Evolutionary conservation across 2,329 filamentous ascomycete species (phyloP), one percentile per base, ranked within the genome.

Genomic region (Penicillium sclerotiorum): DNA sequence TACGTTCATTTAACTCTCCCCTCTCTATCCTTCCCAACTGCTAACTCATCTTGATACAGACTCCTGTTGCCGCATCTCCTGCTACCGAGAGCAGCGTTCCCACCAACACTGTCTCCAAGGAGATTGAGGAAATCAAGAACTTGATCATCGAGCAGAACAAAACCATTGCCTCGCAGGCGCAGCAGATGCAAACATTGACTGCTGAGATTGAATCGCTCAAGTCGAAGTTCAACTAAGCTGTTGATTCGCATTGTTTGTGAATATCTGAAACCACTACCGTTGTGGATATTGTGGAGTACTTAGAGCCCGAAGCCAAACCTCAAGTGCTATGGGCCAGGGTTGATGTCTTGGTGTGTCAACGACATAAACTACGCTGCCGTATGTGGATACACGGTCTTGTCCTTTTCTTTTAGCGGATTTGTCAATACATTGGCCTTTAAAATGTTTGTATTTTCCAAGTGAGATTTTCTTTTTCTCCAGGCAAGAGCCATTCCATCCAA

Each of bases 171-270:
- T 78, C 82, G n/a, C 88, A 96, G 73, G 88, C 82, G 42, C 81
- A 88, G 65, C 86, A 91, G 69, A 90, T 95, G 60, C 79, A 79
- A 42, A 77, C 79, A 22, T 74, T 95, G 40, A 82, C 88, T 2
- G 72, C 77, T 23, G 89, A 95, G 70, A 86, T 95, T 12, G 90
- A 94, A 66, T 80, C 82, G 13, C 78, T 96, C 60, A 95, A 95
- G 81, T 84, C 84, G 72, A 88, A 85, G 70, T 79, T 92, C 51
- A 82, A 81, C 49, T 72, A 65, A 44, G 28, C 8, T 33, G 28
- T 44, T 27, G 4, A 46, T 33, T 37, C 39, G 11, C 28, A 46
- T 40, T 20, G n/a, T 18, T 32, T 20, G 20, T 47, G 21, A 46
- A 21, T 15, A 20, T 53, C 35, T 48, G 39, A 38, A 35, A 30